These are phyloP conservation scores for Zygosaccharomyces lentus DNA, from an alignment of 805 yeast genomes.

Conservation along the genomic window DNA sequence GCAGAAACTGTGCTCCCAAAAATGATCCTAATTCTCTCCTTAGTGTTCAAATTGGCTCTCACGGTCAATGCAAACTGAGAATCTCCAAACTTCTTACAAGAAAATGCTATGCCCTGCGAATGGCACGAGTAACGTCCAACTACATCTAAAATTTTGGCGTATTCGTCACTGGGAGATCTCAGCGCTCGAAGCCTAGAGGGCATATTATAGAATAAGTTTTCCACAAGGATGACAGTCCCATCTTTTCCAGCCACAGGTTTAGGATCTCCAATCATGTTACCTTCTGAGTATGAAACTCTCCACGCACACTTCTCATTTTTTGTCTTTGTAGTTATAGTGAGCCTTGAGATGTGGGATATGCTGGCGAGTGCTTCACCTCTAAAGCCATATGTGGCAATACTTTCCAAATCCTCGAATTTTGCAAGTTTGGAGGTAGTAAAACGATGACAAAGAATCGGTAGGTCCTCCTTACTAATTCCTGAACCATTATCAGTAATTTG, in stretches of 20 bases:
- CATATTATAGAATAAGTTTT: slow-evolving; percentile 83
- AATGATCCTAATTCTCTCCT: slow-evolving; percentile 68
- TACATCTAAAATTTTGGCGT: slow-evolving; percentile 70
- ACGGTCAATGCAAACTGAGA: slow-evolving; percentile 61
- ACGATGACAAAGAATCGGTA: slow-evolving; percentile 78
- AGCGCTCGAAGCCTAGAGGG: slow-evolving; percentile 73
- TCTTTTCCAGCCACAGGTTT: slow-evolving; percentile 77
- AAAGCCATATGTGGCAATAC: slow-evolving; percentile 82
- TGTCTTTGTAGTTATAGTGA: slow-evolving; percentile 76
- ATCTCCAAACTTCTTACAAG: slow-evolving; percentile 78
- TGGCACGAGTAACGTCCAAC: slow-evolving; percentile 81
- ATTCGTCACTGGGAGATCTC: slow-evolving; percentile 67
- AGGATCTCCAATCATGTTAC: slow-evolving; percentile 54
- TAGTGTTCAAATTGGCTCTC: slow-evolving; percentile 44
- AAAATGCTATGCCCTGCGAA: slow-evolving; percentile 61
- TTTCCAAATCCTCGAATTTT: slow-evolving; percentile 67
- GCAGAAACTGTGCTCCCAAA: slow-evolving; percentile 68
- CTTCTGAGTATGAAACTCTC: slow-evolving; percentile 63
- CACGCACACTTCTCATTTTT: slow-evolving; percentile 60
- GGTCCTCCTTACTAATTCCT: slow-evolving; percentile 72
- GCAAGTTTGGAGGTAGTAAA: slow-evolving; percentile 86
- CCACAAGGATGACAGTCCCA: slow-evolving; percentile 83
- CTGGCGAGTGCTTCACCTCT: slow-evolving; percentile 96
- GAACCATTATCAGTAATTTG: slow-evolving; percentile 87
- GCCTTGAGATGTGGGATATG: slow-evolving; percentile 82